These are phyloP conservation scores for Trichoderma brevicompactum DNA, from an alignment of 2,329 filamentous ascomycete genomes.

Conservation along the genomic window DNA sequence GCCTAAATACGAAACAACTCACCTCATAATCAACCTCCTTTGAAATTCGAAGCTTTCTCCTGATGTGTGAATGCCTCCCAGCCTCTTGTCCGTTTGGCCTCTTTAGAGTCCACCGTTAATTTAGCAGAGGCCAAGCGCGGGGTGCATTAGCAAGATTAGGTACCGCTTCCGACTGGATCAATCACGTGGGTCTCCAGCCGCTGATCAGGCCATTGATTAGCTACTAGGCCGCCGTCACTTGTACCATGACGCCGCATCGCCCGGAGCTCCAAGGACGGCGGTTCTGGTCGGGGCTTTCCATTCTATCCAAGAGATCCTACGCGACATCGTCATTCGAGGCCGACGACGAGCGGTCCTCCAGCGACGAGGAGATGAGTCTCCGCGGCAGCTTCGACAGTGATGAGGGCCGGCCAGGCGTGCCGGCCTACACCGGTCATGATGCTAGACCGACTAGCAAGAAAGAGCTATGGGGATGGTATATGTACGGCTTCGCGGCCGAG, in stretches of 20 bases:
- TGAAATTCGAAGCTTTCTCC: background rate
- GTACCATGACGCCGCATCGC: slow-evolving; percentile 39
- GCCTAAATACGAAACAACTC: background rate
- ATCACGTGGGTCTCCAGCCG: slow-evolving; percentile 22
- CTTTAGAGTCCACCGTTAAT: slow-evolving; percentile 1
- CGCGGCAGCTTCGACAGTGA: slow-evolving; percentile 45
- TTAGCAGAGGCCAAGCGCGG: slow-evolving; percentile 18
- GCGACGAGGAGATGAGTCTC: slow-evolving; percentile 42
- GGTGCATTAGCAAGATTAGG: slow-evolving; percentile 26
- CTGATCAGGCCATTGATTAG: slow-evolving; percentile 4
- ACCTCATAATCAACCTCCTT: background rate
- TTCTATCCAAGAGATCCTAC: slow-evolving; percentile 61
- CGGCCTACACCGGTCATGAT: slow-evolving; percentile 81
- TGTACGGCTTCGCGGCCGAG: slow-evolving; percentile 94
- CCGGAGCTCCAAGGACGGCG: slow-evolving; percentile 48
- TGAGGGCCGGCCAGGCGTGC: slow-evolving; percentile 41
- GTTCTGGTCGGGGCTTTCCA: slow-evolving; percentile 55
- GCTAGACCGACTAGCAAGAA: slow-evolving; percentile 82
- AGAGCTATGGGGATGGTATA: slow-evolving; percentile 93
- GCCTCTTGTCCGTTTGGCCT: background rate
- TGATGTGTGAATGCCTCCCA: background rate
- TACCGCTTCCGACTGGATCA: slow-evolving; percentile 19
- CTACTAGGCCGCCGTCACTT: background rate
- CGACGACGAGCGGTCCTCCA: slow-evolving; percentile 67
- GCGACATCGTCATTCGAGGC: slow-evolving; percentile 67